Base-by-base conservation (phyloP, 371 early-diverging fungal genomes). In the Fennellomyces sp. region DNA sequence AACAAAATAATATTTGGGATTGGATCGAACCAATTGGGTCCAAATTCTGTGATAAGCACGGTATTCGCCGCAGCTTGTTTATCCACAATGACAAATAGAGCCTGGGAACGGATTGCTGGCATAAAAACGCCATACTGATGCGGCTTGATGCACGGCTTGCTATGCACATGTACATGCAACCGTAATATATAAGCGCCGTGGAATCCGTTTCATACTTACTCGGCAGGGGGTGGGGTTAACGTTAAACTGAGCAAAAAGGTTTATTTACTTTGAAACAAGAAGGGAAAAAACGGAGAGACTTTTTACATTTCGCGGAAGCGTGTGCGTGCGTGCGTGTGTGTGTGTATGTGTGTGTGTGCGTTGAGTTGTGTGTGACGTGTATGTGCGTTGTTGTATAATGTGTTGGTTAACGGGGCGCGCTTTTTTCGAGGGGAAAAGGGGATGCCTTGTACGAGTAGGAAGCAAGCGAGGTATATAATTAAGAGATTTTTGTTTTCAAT, bases 231-330 rank as follows among this genome's bases (percentile, higher is more conserved):
- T n/a, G n/a, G n/a, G n/a, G n/a, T n/a, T n/a, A n/a, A n/a, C n/a
- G n/a, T n/a, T n/a, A n/a, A n/a, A n/a, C n/a, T n/a, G n/a, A 5
- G 83, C 81, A 2, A 87, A 84, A 8, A 83, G 81, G 49, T 85
- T 84, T 12, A 87, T 85, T 33, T 80, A 82, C 52, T 81, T 69
- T 51, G 52, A n/a, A 39, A 39, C 39, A 39, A 25, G n/a, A n/a
- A n/a, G n/a, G n/a, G n/a, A n/a, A n/a, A n/a, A 29, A 19, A 31
- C 30, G 52, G 28, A 33, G 19, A 26, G 55, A 55, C 30, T 55
- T 33, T 55, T 33, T 38, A 52, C 41, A 21, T 28, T 26, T 50
- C 13, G 17, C 26, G 29, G 12, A 35, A 12, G 6, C 13, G 57
- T 31, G 38, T 53, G 54, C 15, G 45, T 42, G 31, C 30, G 25